Conservation (phyloP, 495 filamentous ascomycete species). For the Rusavskia elegans region DNA sequence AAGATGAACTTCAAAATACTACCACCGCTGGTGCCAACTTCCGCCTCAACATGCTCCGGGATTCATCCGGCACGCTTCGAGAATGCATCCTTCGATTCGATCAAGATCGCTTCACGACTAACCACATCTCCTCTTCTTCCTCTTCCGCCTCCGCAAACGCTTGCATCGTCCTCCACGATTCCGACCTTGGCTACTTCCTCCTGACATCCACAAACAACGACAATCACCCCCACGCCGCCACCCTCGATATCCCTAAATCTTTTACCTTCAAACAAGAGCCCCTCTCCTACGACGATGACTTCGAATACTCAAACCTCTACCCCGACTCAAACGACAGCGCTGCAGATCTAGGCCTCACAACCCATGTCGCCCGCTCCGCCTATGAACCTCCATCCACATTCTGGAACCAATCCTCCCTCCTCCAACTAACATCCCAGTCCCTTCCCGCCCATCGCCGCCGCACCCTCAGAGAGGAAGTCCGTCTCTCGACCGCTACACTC, state of each 20-base stretch:
- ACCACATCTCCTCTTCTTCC: conserved; percentile 17
- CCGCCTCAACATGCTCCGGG: conserved; percentile 53
- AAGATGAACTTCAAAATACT: conserved; percentile 53
- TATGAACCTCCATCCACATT: conserved; percentile 57
- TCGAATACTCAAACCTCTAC: conserved; percentile 16
- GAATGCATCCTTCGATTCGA: conserved; percentile 42
- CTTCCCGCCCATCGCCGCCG: conserved; percentile 44
- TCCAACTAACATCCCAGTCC: conserved; percentile 41
- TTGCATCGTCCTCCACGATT: conserved; percentile 51
- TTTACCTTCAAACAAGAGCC: background rate
- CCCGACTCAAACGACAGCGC: conserved; percentile 20
- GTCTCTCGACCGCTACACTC: conserved; percentile 59
- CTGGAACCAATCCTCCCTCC: conserved; percentile 37
- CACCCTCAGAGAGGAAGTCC: conserved; percentile 51
- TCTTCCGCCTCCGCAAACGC: conserved; percentile 32
- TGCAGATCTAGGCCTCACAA: conserved; percentile 9
- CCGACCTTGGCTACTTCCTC: conserved; percentile 64
- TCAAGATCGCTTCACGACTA: conserved; percentile 17
- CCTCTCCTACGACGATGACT: conserved; percentile 19
- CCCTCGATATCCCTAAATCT: conserved; percentile 47
- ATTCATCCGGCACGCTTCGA: conserved; percentile 41
- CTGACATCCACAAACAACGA: conserved; percentile 48
- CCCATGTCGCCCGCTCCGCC: conserved; percentile 37
- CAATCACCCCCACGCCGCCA: conserved; percentile 43
- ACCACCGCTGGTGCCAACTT: conserved; percentile 53